Conservation (phyloP, 2,329 filamentous ascomycete species). For the Verticillium zaregamsianum region DNA sequence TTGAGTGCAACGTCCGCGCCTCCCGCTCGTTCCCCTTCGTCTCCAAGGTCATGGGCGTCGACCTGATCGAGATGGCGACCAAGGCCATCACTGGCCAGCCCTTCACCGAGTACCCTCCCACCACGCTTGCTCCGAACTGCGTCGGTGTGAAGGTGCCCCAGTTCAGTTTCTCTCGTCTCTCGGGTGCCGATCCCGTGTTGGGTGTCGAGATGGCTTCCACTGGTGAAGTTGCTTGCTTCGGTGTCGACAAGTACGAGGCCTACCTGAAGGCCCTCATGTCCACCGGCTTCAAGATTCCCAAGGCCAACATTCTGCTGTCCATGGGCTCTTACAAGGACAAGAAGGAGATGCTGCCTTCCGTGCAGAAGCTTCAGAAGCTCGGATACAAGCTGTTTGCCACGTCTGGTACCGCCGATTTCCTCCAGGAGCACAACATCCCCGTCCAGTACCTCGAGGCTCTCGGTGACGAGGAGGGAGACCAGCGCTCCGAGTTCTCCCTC, state of each 20-base stretch:
- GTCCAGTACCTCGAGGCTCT: slow-evolving; percentile 94
- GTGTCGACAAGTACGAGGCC: slow-evolving; percentile 92
- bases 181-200: slow-evolving; percentile 90
- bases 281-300: slow-evolving; percentile 93
- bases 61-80: slow-evolving; percentile 97
- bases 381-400: slow-evolving; percentile 97
- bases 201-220: slow-evolving; percentile 99
- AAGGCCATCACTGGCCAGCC: slow-evolving; percentile 90
- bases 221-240: slow-evolving; percentile 95
- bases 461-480: slow-evolving; percentile 70
- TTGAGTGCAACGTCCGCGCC: slow-evolving; percentile 96
- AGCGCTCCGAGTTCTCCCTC: slow-evolving; percentile 93
- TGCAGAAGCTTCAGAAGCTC: slow-evolving; percentile 82
- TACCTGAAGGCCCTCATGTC: slow-evolving; percentile 95
- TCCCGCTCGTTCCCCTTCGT: slow-evolving; percentile 97
- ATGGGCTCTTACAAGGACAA: slow-evolving; percentile 99
- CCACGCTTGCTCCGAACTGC: slow-evolving; percentile 71
- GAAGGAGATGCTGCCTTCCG: slow-evolving; percentile 90
- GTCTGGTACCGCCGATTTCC: slow-evolving; percentile 92
- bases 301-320: slow-evolving; percentile 90
- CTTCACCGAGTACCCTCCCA: slow-evolving; percentile 75
- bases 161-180: slow-evolving; percentile 97
- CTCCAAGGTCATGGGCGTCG: slow-evolving; percentile 96
- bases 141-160: slow-evolving; percentile 98
- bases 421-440: slow-evolving; percentile 85